A percentile compares a stretch with the other conserved stretches of the same genome.
These are phyloP conservation scores for Cladosporium velox DNA, from an alignment of 2,329 filamentous ascomycete genomes.

Conservation along the genomic window DNA sequence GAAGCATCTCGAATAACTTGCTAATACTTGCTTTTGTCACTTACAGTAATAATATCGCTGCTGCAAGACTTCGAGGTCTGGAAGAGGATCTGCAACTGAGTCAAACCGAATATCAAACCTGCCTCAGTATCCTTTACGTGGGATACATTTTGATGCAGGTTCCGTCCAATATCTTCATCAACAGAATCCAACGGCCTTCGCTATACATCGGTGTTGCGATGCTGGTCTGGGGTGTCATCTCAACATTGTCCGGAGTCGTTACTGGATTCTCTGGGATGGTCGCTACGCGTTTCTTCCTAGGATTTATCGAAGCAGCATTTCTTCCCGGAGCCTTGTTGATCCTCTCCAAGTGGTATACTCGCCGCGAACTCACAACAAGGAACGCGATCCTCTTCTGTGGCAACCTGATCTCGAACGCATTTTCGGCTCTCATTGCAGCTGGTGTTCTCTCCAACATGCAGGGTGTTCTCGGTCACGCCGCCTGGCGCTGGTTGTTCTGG, in stretches of 20 bases:
- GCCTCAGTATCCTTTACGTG: conserved; percentile 48
- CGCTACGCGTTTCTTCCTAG: conserved; percentile 42
- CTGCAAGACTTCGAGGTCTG: conserved; percentile 65
- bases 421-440: conserved; percentile 57
- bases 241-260: conserved; percentile 37
- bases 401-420: conserved; percentile 52
- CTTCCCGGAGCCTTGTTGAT: conserved; percentile 50
- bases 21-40: conserved; percentile 31
- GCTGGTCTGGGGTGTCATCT: conserved; percentile 40
- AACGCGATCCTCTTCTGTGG: conserved; percentile 55
- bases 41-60: conserved; percentile 62
- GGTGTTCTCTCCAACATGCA: conserved; percentile 67
- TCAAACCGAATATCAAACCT: conserved; percentile 56
- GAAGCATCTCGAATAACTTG: too few species aligned
- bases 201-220: conserved; percentile 37
- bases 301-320: conserved; percentile 48
- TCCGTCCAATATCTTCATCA: conserved; percentile 42
- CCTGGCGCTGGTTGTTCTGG: conserved; percentile 51
- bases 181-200: conserved; percentile 37
- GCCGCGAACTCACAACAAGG: conserved; percentile 53
- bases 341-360: conserved; percentile 53
- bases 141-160: conserved; percentile 42
- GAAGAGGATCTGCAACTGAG: conserved; percentile 60
- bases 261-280: conserved; percentile 41
- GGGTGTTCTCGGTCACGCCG: conserved; percentile 55